Evolutionary conservation across 139 green algal species (phyloP).

Genomic region (Eudorina sp.): DNA sequence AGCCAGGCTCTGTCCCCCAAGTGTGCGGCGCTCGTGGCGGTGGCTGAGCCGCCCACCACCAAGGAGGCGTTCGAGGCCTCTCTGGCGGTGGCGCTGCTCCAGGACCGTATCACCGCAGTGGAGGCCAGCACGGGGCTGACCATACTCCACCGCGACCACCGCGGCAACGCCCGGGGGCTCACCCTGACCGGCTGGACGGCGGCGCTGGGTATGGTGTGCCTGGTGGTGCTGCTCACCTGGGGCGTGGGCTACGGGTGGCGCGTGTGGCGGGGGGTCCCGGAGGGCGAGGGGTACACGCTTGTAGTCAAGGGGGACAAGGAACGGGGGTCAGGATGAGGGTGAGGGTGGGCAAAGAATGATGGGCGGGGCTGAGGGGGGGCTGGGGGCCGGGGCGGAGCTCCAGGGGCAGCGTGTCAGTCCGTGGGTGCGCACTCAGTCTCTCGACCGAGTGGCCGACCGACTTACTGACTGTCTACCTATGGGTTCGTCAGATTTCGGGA

Average conservation of each 20-base stretch:
- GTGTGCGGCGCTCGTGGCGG: conserved; percentile 63
- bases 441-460: too few species aligned
- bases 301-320: conserved; percentile 56
- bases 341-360: too few species aligned
- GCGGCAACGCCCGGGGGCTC: conserved; percentile 58
- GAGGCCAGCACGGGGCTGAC: conserved; percentile 60
- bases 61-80: conserved; percentile 67
- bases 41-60: conserved; percentile 75
- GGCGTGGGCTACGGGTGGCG: conserved; percentile 49
- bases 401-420: too few species aligned
- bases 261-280: conserved; percentile 31
- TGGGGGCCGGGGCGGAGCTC: too few species aligned
- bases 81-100: conserved; percentile 61
- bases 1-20: conserved; percentile 58
- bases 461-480: too few species aligned
- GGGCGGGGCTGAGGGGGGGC: too few species aligned
- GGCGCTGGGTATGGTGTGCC: conserved; percentile 65
- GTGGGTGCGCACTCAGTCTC: too few species aligned
- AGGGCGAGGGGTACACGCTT: conserved; percentile 45
- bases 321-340: too few species aligned
- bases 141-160: conserved; percentile 53
- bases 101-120: conserved; percentile 59
- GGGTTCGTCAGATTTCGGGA: too few species aligned
- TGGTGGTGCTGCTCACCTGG: conserved; percentile 64
- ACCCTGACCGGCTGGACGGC: conserved; percentile 83